These are phyloP conservation scores for Avena atlantica DNA, from an alignment of 176 grass and related monocot species.

Conservation along the genomic window DNA sequence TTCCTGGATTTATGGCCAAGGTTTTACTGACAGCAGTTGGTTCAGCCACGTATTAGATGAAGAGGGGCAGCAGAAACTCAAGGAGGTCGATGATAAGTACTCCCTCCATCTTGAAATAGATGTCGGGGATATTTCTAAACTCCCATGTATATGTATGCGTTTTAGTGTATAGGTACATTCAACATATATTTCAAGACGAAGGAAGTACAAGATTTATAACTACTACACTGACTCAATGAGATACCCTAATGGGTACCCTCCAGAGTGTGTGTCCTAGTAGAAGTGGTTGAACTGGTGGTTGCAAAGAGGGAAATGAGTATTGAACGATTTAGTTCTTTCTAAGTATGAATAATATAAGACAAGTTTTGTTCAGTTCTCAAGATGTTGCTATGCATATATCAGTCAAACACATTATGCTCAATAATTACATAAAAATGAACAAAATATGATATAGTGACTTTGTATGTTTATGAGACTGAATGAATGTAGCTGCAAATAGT, in stretches of 20 bases:
- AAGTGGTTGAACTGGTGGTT: constrained; percentile 11
- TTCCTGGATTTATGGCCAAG: constrained; percentile 43
- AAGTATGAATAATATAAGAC: background rate
- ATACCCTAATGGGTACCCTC: constrained; percentile 49
- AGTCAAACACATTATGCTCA: background rate
- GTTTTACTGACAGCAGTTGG: constrained; percentile 42
- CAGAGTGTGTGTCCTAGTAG: constrained; percentile 46
- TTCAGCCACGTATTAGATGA: constrained; percentile 46
- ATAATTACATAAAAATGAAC: background rate
- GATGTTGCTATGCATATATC: background rate
- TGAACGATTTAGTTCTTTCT: constrained; percentile 25
- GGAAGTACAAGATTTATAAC: constrained; percentile 55
- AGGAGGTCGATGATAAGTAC: constrained; percentile 26
- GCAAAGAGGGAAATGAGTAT: background rate
- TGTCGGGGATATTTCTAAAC: no score
- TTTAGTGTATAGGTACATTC: no score
- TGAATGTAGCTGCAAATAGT: background rate
- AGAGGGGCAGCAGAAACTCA: constrained; percentile 34
- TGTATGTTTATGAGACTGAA: background rate
- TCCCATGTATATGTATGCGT: no score
- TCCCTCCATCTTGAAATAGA: no score
- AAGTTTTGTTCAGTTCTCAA: background rate
- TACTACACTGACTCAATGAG: constrained; percentile 58
- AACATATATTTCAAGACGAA: no score
- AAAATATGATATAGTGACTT: background rate